These are phyloP conservation scores for Pilaira anomala DNA, from an alignment of 192 early-diverging fungal genomes.

Conservation along the genomic window DNA sequence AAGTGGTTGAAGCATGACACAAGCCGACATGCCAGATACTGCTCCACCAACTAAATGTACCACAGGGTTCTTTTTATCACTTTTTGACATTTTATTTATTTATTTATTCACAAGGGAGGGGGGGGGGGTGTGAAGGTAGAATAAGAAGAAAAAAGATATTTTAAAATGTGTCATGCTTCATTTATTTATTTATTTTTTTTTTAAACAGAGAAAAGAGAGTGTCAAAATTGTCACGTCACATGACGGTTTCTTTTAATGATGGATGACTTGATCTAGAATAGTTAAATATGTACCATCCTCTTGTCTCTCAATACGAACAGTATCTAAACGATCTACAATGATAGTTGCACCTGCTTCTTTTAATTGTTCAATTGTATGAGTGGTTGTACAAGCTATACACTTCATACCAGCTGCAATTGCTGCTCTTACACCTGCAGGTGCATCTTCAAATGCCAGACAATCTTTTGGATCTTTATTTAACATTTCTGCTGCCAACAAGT, in stretches of 20 bases:
- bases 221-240: not conserved
- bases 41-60: slow-evolving; percentile 77
- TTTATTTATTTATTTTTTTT: not conserved
- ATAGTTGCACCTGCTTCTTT: slow-evolving; percentile 40
- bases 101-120: too few species aligned
- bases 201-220: too few species aligned
- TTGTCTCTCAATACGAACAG: slow-evolving; percentile 31
- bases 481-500: slow-evolving; percentile 37
- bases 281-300: slow-evolving; percentile 1
- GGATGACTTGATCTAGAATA: not conserved
- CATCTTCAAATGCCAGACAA: slow-evolving; percentile 56
- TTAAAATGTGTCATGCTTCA: not conserved
- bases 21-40: slow-evolving; percentile 71
- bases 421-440: slow-evolving; percentile 46
- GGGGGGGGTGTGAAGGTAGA: too few species aligned
- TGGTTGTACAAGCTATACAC: slow-evolving; percentile 38
- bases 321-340: slow-evolving; percentile 40
- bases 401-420: slow-evolving; percentile 43
- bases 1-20: slow-evolving; percentile 82
- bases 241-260: not conserved
- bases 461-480: slow-evolving; percentile 36
- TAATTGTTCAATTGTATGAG: slow-evolving; percentile 42
- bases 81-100: not conserved
- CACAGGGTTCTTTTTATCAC: slow-evolving; percentile 11
- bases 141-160: not conserved